phyloP scores from a whole-genome alignment of 2,329 filamentous ascomycete genomes.

The Alternaria conjuncta region DNA sequence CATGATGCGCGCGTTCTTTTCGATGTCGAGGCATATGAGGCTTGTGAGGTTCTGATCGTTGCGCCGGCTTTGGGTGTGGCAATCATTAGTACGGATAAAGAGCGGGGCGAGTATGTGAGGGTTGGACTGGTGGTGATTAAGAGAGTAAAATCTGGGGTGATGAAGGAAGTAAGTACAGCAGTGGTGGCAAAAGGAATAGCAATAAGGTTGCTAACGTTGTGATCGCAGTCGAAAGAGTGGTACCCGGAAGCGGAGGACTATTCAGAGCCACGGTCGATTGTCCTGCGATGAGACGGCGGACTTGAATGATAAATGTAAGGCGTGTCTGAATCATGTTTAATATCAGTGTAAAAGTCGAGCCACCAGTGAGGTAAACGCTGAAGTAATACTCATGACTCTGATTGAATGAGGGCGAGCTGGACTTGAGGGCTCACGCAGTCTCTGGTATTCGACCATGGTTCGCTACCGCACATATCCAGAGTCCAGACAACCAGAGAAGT shows the following conservation, averaged over 20 bases:
- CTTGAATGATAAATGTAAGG: neutral
- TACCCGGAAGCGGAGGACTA: neutral
- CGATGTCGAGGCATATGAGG: neutral
- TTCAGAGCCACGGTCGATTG: neutral
- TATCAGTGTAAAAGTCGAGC: accelerated
- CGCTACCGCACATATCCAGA: neutral
- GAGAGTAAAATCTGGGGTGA: neutral
- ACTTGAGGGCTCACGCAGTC: neutral
- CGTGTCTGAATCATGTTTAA: neutral
- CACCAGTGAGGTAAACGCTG: neutral
- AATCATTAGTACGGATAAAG: neutral
- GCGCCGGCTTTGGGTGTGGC: conserved; percentile 8
- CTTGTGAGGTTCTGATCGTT: conserved; percentile 7
- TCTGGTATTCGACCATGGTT: neutral
- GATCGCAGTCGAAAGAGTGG: neutral
- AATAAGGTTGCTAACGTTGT: neutral
- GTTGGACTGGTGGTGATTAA: conserved; percentile 4
- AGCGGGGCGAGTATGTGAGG: conserved; percentile 14
- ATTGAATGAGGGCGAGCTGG: neutral
- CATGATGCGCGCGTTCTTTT: conserved; percentile 4
- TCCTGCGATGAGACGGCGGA: neutral
- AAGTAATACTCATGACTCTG: neutral
- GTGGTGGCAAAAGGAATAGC: neutral
- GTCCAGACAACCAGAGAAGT: neutral
- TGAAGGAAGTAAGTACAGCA: neutral